Base-by-base conservation (phyloP, 345 rosid genomes). In the Capsella bursapastoris region DNA sequence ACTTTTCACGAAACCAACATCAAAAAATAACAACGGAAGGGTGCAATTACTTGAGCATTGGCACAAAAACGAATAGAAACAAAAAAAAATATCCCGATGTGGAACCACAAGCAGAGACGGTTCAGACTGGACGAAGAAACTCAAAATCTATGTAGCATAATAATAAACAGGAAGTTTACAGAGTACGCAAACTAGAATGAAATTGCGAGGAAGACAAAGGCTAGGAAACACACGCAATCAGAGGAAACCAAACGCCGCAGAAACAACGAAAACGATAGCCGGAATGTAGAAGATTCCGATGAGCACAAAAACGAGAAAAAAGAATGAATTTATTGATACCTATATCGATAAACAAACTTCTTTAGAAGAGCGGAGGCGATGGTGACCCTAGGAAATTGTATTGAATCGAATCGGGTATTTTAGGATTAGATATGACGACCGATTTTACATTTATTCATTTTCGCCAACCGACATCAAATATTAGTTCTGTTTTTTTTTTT, bases 301-400 rank as follows among this genome's bases (percentile, higher is more conserved):
- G 25, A 22, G 25, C 25, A 22, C 25, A 22, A 22, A 22, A 22
- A 22, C 25, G 25, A 22, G 25, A 22, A 22, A 22, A 22, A 22
- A 22, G 25, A 22, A 22, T 1, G 25, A 22, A 22, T 22, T 22
- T 22, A 0, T 22, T 22, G 1, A 22, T 22, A 22, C 25, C 25
- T 22, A 22, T 22, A 29, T 29, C 61, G 52, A 16, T 12, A n/a
- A 51, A 11, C 25, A 28, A 69, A 64, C 25, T 22, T 22, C 25
- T 22, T 18, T 55, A 62, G 47, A 72, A 22, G 25, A 22, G 25
- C 25, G 1, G 25, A 22, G 25, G 70, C 64, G 70, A 72, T 22
- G 62, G 11, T 12, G 45, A 31, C 52, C 69, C 51, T 41, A 18
- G 25, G 25, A 22, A 22, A 22, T 22, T 22, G 25, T 22, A 22